Percentiles rank a stretch among this genome's conserved stretches.
Evolutionary conservation across 352 stramenopile species (phyloP).

Genomic region (Phytophthora podocarpi): DNA sequence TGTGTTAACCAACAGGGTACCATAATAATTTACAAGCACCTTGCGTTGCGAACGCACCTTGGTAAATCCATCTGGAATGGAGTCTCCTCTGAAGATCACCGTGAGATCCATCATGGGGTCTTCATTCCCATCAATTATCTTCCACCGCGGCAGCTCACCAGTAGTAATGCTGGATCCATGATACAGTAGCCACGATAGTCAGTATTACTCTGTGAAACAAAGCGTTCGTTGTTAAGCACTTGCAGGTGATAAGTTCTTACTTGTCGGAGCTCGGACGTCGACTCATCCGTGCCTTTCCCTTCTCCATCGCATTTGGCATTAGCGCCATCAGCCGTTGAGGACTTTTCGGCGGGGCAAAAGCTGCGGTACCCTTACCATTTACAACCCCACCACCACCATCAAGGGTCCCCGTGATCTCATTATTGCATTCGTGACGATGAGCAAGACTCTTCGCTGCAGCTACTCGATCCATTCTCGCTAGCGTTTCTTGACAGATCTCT

Average conservation of each 20-base stretch:
- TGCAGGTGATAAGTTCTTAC: conserved; percentile 9
- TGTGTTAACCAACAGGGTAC: background rate
- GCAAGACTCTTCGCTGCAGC: conserved; percentile 9
- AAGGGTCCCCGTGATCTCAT: background rate
- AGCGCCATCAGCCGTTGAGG: conserved; percentile 53
- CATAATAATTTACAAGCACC: background rate
- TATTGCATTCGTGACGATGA: conserved; percentile 7
- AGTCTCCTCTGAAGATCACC: conserved; percentile 81
- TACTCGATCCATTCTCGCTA: conserved; percentile 32
- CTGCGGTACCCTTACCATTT: background rate
- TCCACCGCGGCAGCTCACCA: conserved; percentile 45
- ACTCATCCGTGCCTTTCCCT: conserved; percentile 40
- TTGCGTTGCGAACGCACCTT: conserved; percentile 60
- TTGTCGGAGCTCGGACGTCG: conserved; percentile 43
- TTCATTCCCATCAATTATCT: conserved; percentile 50
- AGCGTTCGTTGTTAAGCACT: background rate
- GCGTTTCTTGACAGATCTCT: conserved; percentile 68
- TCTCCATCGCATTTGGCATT: too few species aligned
- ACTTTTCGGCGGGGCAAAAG: conserved; percentile 47
- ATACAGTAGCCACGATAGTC: background rate
- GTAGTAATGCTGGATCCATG: background rate
- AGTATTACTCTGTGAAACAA: background rate
- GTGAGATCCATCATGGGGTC: conserved; percentile 69
- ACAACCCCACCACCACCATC: background rate
- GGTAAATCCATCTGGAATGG: conserved; percentile 66